These are phyloP conservation scores for Erodium maritimum DNA, from an alignment of 345 rosid genomes.

Conservation along the genomic window DNA sequence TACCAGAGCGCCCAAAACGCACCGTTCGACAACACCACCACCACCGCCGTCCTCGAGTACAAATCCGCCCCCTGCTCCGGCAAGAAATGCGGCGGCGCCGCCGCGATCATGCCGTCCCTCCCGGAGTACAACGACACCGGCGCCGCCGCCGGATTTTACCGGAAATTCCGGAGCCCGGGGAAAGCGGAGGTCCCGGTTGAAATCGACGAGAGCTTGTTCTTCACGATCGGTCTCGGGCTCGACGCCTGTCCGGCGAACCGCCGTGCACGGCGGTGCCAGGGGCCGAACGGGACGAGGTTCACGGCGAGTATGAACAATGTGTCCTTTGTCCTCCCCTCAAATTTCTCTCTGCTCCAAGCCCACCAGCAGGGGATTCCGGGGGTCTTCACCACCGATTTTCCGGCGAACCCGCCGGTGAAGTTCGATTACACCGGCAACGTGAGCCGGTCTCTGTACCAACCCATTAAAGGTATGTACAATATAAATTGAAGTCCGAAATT, in stretches of 20 bases:
- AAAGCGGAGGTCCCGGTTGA: constrained; percentile 54
- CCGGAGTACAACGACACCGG: constrained; percentile 74
- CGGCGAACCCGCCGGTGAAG: constrained; percentile 43
- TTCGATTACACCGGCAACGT: constrained; percentile 87
- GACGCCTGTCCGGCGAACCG: constrained; percentile 53
- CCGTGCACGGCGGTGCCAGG: constrained; percentile 42
- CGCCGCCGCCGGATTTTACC: constrained; percentile 48
- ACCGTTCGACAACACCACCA: constrained; percentile 73
- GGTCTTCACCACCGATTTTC: constrained; percentile 81
- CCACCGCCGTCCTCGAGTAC: constrained; percentile 86
- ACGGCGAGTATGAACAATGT: constrained; percentile 77
- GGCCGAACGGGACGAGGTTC: constrained; percentile 77
- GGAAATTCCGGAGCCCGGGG: constrained; percentile 33
- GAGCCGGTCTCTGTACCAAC: constrained; percentile 56
- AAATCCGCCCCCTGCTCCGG: constrained; percentile 58
- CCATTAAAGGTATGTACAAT: constrained; percentile 48
- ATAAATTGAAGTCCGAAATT: no score
- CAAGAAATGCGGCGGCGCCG: constrained; percentile 17
- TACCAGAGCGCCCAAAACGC: constrained; percentile 70
- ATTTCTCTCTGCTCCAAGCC: constrained; percentile 74
- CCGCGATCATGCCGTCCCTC: constrained; percentile 38
- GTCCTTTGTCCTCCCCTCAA: constrained; percentile 65
- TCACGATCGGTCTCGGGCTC: constrained; percentile 71
- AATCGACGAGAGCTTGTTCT: constrained; percentile 56
- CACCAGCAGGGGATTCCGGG: constrained; percentile 45